These are phyloP conservation scores for Pseudotsuga menziesii DNA, from an alignment of 75 land plant species.

Conservation along the genomic window DNA sequence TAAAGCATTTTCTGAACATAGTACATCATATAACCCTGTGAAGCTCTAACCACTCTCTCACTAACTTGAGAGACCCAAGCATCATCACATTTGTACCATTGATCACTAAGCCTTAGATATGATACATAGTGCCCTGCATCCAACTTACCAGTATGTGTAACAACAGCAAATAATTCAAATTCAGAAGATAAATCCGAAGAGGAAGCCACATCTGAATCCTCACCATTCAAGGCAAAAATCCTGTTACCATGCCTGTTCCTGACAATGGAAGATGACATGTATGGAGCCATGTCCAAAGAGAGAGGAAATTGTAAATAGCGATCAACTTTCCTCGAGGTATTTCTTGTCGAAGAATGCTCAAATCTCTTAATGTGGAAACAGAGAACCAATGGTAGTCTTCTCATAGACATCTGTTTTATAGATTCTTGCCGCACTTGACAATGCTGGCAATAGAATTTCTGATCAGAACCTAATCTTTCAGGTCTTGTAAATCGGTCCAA, in stretches of 20 bases:
- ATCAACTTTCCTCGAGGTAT: constrained; percentile 67
- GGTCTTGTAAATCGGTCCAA: constrained; percentile 76
- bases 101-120: constrained; percentile 49
- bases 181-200: constrained; percentile 26
- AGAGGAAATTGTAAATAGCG: constrained; percentile 80
- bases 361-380: constrained; percentile 88
- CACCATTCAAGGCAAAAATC: constrained; percentile 44
- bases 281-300: constrained; percentile 63
- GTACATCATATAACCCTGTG: constrained; percentile 83
- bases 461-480: constrained; percentile 66
- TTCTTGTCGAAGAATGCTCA: constrained; percentile 59
- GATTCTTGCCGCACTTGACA: constrained; percentile 64
- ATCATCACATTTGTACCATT: constrained; percentile 93
- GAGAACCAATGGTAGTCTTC: constrained; percentile 65
- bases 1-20: constrained; percentile 64
- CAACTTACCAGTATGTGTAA: constrained; percentile 77
- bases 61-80: constrained; percentile 76
- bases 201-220: constrained; percentile 24
- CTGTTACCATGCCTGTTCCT: constrained; percentile 72
- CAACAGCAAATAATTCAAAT: constrained; percentile 80
- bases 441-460: constrained; percentile 67
- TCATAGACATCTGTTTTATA: constrained; percentile 81
- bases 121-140: constrained; percentile 85
- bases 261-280: constrained; percentile 67
- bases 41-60: constrained; percentile 62